Base-by-base conservation (phyloP, 257 asterid genomes). In the Eustoma russellianum region DNA sequence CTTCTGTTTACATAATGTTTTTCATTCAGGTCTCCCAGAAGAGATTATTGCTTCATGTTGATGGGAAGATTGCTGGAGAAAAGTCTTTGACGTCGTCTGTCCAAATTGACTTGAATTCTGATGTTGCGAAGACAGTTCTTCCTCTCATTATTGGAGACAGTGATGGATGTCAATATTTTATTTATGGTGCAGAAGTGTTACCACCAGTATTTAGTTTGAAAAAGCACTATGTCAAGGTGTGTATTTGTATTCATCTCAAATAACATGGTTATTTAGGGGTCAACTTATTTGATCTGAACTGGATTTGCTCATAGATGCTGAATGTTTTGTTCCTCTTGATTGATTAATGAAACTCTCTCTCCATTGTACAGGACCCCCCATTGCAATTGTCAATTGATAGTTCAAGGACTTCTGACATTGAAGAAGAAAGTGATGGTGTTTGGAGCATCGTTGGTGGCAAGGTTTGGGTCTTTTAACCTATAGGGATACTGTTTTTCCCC, bases 361-460 rank as follows among this genome's bases (percentile, higher is more conserved):
- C 41, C 43, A 53, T 48, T 43, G 68, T 56, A 54, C 89, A 89
- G 97, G 79, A 79, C 57, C 79, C 88, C 19, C 97, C 97, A 0
- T 33, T 86, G 49, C 72, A 60, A 61, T 79, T 89, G 56, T 74
- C 66, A 38, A 72, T 86, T 59, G 94, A 86, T 59, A 65, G 64
- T 74, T 79, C 94, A 46, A 72, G 84, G 58, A 65, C 83, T 54
- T 72, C 81, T 28, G 94, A 86, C 57, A 76, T 89, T 40, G 94
- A 89, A 57, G 97, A 85, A 67, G 95, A 86, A 56, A 53, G 62
- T 52, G 88, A 78, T 76, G 97, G 97, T 50, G 88, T 75, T 28
- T 89, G 92, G 95, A 75, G 78, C 89, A 80, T 89, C 70, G 93
- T 89, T 46, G 95, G 97, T 60, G 97, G 95, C 63, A 89, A 83